These are phyloP conservation scores for Fraxinus angustifolia DNA, from an alignment of 305 asterid genomes.

Conservation along the genomic window DNA sequence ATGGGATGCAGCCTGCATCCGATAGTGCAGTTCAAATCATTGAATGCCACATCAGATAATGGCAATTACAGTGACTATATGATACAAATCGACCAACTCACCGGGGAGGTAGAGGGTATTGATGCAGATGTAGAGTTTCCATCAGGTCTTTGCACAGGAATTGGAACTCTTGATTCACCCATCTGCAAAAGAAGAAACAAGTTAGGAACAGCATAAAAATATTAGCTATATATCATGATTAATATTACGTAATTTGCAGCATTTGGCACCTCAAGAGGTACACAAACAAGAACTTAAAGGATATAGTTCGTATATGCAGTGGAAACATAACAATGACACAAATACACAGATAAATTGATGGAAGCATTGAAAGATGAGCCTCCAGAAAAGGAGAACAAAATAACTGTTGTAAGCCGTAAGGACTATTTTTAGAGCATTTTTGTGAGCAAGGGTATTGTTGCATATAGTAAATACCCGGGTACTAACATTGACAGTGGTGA, in stretches of 20 bases:
- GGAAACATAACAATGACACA: neutral
- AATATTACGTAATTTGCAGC: neutral
- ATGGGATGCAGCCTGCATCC: slow-evolving; percentile 27
- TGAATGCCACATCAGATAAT: neutral
- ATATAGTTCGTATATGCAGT: neutral
- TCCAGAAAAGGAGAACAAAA: neutral
- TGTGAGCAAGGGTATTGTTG: neutral
- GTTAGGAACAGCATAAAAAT: neutral
- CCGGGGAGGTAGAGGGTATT: slow-evolving; percentile 29
- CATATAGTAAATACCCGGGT: neutral
- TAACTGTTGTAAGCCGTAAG: neutral
- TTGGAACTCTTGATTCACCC: slow-evolving; percentile 29
- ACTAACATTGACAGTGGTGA: slow-evolving; percentile 41
- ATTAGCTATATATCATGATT: neutral
- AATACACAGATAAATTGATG: neutral
- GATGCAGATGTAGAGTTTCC: slow-evolving; percentile 25
- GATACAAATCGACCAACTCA: slow-evolving; percentile 18
- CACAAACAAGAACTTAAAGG: neutral
- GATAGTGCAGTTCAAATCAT: neutral
- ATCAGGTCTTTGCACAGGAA: slow-evolving; percentile 29
- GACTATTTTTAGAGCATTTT: neutral
- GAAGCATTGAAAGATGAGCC: neutral
- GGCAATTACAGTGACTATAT: neutral
- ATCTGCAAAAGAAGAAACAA: slow-evolving; percentile 20
- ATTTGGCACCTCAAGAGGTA: neutral